Conservation (phyloP, 176 grass and related monocot species). For the Eragrostis nindensis region DNA sequence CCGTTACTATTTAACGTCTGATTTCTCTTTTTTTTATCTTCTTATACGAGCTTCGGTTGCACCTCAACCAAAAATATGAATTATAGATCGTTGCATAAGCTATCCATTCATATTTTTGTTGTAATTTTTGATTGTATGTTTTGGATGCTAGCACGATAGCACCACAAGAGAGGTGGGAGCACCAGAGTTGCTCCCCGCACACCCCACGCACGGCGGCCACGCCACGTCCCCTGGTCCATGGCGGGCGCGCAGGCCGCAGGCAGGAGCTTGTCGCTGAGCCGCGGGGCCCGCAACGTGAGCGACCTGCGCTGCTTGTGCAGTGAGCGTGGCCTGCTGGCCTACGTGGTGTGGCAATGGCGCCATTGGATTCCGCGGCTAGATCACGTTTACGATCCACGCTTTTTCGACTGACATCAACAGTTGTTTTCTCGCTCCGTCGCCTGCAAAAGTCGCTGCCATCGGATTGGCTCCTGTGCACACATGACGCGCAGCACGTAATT, state of each 20-base stretch:
- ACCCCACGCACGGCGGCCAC: no score
- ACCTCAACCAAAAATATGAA: no score
- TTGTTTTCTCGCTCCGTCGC: background rate
- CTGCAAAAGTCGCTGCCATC: slow-evolving; percentile 1
- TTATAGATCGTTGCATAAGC: no score
- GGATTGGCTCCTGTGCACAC: background rate
- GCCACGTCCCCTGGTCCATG: background rate
- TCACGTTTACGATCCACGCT: background rate
- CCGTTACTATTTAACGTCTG: no score
- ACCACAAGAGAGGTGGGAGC: no score
- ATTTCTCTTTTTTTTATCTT: no score
- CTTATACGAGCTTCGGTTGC: no score
- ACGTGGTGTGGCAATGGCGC: background rate
- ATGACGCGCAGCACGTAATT: background rate
- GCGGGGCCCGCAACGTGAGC: background rate
- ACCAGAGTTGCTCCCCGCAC: no score
- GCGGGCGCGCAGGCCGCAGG: background rate
- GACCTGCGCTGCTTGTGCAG: background rate
- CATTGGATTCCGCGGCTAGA: slow-evolving; percentile 36
- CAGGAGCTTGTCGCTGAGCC: background rate
- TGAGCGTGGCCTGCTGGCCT: background rate
- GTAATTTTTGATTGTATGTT: no score
- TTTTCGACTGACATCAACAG: slow-evolving; percentile 20
- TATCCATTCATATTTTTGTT: no score
- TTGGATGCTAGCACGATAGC: no score